Percentiles rank a stretch among this genome's conserved stretches.
Evolutionary conservation across 2,329 filamentous ascomycete genomes (phyloP).

Genomic region (Ascosphaera aggregata): DNA sequence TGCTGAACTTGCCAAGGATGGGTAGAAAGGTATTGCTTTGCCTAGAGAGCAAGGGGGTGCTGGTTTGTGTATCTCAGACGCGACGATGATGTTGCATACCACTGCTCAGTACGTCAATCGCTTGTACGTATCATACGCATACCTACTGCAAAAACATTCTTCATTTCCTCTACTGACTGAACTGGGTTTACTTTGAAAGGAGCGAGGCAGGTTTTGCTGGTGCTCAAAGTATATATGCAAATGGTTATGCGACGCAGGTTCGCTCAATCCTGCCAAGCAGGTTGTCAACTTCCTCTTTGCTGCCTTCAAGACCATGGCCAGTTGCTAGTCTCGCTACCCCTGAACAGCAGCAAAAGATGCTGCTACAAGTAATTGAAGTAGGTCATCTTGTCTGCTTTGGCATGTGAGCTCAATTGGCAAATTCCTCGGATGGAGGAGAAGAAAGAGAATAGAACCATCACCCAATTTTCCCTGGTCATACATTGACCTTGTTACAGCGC

Average conservation of each 20-base stretch:
- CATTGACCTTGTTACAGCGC: no score
- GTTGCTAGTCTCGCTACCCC: slow-evolving; percentile 48
- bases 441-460: no score
- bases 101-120: slow-evolving; percentile 35
- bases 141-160: not conserved
- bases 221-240: slow-evolving; percentile 34
- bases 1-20: slow-evolving; percentile 46
- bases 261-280: not conserved
- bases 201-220: slow-evolving; percentile 56
- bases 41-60: slow-evolving; percentile 52
- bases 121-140: not conserved
- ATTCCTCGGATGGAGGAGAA: no score
- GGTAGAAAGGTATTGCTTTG: slow-evolving; percentile 63
- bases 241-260: slow-evolving; percentile 34
- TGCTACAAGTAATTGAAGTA: slow-evolving; percentile 50
- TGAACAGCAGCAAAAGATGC: slow-evolving; percentile 37
- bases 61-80: slow-evolving; percentile 54
- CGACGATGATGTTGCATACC: slow-evolving; percentile 72
- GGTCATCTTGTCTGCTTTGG: slow-evolving; percentile 55
- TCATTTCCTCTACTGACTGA: not conserved
- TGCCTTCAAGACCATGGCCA: slow-evolving; percentile 13
- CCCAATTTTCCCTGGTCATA: no score
- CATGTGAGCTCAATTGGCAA: no score
- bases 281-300: no score
- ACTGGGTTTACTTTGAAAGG: slow-evolving; percentile 7